These are phyloP conservation scores for Colletotrichum sp. DNA, from an alignment of 2,329 filamentous ascomycete genomes.

Conservation along the genomic window DNA sequence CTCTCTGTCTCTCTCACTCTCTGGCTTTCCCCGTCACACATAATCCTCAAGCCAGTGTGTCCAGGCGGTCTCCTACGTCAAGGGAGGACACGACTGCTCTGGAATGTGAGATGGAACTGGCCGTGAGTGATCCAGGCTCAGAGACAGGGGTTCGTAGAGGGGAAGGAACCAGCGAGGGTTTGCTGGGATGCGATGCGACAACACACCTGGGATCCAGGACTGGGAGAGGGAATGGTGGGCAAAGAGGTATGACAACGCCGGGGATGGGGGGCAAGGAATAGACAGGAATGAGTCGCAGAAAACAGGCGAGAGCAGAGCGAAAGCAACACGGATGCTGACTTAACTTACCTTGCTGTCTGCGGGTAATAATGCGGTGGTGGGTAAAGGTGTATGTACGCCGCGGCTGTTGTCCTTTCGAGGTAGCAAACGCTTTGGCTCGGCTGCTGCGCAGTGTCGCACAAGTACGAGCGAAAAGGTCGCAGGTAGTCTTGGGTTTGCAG, in stretches of 20 bases:
- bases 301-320: background rate
- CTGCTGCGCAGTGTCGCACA: conserved; percentile 7
- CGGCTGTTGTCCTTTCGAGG: background rate
- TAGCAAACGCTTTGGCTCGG: conserved; percentile 10
- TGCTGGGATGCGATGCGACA: conserved; percentile 9
- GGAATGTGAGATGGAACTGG: background rate
- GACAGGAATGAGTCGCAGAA: background rate
- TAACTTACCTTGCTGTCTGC: conserved; percentile 1
- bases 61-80: background rate
- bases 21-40: background rate
- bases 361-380: background rate
- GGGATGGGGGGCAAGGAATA: background rate
- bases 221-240: background rate
- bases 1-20: background rate
- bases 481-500: background rate
- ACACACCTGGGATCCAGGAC: background rate
- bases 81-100: background rate
- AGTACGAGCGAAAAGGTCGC: background rate
- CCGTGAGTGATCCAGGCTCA: background rate
- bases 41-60: background rate
- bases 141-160: background rate
- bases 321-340: background rate
- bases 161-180: background rate
- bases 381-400: background rate
- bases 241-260: background rate